Evolutionary conservation across 1,284 basidiomycete genomes (phyloP).

Genomic region (Moesziomyces sp.): DNA sequence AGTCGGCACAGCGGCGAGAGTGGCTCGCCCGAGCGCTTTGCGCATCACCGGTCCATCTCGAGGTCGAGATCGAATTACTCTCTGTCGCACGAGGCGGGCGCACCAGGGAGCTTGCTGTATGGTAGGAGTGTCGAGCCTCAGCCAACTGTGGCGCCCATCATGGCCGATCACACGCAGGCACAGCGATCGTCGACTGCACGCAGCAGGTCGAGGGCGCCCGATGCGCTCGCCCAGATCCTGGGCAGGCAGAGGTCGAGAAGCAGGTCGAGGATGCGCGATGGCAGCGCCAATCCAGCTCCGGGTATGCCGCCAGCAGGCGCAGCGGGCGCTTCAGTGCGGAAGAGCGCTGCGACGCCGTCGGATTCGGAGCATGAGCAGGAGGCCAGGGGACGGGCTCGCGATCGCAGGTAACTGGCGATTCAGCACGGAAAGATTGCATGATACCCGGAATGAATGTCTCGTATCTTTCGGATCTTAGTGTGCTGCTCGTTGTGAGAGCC

Average conservation of each 20-base stretch:
- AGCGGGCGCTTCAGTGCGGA: background rate
- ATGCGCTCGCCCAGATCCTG: constrained; percentile 49
- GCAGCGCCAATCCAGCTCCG: background rate
- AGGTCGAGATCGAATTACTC: constrained; percentile 25
- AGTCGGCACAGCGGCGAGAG: constrained; percentile 46
- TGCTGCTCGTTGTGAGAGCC: too few species aligned
- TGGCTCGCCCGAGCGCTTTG: constrained; percentile 30
- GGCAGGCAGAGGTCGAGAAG: constrained; percentile 36
- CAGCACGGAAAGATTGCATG: too few species aligned
- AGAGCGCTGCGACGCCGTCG: constrained; percentile 3
- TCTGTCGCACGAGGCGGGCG: constrained; percentile 23
- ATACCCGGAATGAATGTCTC: too few species aligned
- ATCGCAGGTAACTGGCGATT: constrained; percentile 7
- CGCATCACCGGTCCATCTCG: constrained; percentile 23
- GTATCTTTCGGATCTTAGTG: too few species aligned
- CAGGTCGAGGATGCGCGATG: constrained; percentile 21
- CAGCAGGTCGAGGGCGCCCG: constrained; percentile 47
- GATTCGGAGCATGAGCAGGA: constrained; percentile 20
- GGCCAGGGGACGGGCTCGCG: constrained; percentile 32
- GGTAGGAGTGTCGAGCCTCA: constrained; percentile 37
- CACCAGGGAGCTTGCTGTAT: constrained; percentile 13
- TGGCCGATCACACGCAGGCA: constrained; percentile 33
- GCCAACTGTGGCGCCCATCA: constrained; percentile 6
- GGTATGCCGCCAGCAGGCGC: background rate
- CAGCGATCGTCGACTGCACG: constrained; percentile 39